Evolutionary conservation across 2,329 filamentous ascomycete species (phyloP), one percentile per base, ranked within the genome.

Genomic region (Fusarium sp.): DNA sequence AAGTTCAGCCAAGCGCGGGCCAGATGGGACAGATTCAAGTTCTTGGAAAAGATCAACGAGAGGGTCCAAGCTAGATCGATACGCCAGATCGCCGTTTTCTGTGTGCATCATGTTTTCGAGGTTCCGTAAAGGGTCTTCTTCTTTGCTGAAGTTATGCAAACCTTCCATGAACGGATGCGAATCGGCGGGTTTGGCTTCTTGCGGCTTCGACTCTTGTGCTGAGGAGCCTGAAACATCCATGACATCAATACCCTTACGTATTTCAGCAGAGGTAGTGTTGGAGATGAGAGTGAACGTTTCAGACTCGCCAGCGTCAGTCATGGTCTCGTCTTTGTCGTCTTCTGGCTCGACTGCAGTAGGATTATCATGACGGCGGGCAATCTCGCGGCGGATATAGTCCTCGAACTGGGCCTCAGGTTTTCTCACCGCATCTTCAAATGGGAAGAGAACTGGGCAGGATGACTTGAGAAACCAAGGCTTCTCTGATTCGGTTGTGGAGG

Each of bases 21-120:
- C 77, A 1, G 78, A 76, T 14, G 83, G 68, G 15, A 77, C 75
- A 0, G 83, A 80, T 54, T 84, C 81, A 1, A 89, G 79, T 61
- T 88, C 84, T 34, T 79, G 78, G 75, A 89, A 89, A 4, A 89
- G 78, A 69, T 90, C 85, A 6, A 89, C 80, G 0, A 89, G 76
- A 1, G 79, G 57, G 6, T 81, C 77, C 4, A 78, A 76, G 1
- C 85, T 85, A 2, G 84, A 85, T 13, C 78, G 73, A 66, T 82
- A 81, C 7, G 87, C 82, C 3, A 86, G 71, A 61, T 86, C 86
- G 5, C 58, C 70, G 58, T 89, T 88, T 34, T 85, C 81, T 0
- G 86, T 90, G n/a, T 81, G 71, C 76, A 85, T 84, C 75, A 82
- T 83, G 72, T 83, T 83, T 3, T 81, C 73, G 45, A 77, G 72